A percentile compares a stretch with the other conserved stretches of the same genome.
These are phyloP conservation scores for Atkinsonella texensis DNA, from an alignment of 2,329 filamentous ascomycete genomes.

Conservation along the genomic window DNA sequence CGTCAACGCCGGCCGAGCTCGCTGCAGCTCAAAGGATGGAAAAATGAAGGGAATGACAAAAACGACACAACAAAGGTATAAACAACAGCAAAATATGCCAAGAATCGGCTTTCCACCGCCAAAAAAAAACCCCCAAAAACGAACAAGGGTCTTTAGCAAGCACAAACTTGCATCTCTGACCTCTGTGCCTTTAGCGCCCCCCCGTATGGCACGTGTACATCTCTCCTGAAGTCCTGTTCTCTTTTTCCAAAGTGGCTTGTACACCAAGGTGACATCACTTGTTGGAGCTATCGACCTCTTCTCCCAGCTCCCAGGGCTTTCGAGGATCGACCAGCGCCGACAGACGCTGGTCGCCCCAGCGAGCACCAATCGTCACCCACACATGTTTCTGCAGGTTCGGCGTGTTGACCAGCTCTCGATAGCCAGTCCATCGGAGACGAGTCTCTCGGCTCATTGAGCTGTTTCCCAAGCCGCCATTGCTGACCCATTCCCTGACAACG, in stretches of 20 bases:
- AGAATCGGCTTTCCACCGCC: neutral
- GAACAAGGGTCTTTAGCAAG: neutral
- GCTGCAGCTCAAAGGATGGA: constrained; percentile 3
- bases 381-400: constrained; percentile 49
- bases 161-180: neutral
- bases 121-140: too few relatives aligned
- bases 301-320: constrained; percentile 39
- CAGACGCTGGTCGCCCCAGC: constrained; percentile 44
- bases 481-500: constrained; percentile 59
- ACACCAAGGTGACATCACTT: constrained; percentile 11
- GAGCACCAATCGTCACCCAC: constrained; percentile 56
- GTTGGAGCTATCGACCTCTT: constrained; percentile 28
- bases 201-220: neutral
- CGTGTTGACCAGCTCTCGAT: constrained; percentile 40
- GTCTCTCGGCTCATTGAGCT: constrained; percentile 43
- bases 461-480: constrained; percentile 57
- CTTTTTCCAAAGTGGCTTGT: neutral
- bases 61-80: constrained; percentile 10
- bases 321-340: constrained; percentile 44
- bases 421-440: constrained; percentile 46
- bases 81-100: constrained; percentile 5
- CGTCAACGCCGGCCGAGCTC: constrained; percentile 8
- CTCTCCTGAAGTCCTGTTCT: neutral
- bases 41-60: constrained; percentile 1
- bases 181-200: neutral